These are phyloP conservation scores for Leishmania major DNA, from an alignment of 208 protist genomes.

Conservation along the genomic window DNA sequence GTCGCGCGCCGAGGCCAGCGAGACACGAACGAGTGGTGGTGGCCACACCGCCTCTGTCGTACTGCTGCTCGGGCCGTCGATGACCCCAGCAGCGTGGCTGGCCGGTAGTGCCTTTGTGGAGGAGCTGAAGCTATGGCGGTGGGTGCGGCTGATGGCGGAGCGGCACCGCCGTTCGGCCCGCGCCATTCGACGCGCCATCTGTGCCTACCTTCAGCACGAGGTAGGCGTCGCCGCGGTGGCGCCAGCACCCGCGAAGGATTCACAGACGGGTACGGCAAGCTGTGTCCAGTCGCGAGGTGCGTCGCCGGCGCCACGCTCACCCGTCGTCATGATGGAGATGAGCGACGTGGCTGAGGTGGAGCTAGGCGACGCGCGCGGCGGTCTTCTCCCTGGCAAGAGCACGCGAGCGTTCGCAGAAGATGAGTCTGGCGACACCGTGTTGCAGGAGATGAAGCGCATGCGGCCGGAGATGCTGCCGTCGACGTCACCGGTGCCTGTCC, in stretches of 20 bases:
- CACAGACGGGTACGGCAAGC: background rate
- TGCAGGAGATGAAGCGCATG: constrained; percentile 12
- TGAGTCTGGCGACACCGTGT: background rate
- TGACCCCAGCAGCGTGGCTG: constrained; percentile 67
- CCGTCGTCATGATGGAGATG: background rate
- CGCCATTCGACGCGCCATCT: constrained; percentile 14
- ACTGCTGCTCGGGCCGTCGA: constrained; percentile 27
- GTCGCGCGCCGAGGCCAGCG: constrained; percentile 2
- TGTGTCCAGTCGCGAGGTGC: background rate
- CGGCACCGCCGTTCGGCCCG: constrained; percentile 15
- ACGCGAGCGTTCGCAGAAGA: background rate
- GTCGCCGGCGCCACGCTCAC: background rate
- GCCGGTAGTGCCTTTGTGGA: constrained; percentile 83
- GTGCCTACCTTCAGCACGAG: constrained; percentile 23
- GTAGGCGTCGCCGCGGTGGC: background rate
- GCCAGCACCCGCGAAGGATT: background rate
- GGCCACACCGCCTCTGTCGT: constrained; percentile 11
- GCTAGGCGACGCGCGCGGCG: background rate
- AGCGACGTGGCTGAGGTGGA: too few relatives aligned
- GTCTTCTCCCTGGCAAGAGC: background rate
- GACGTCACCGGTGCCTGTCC: background rate
- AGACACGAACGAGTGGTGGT: background rate
- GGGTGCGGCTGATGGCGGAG: constrained; percentile 64
- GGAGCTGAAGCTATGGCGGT: constrained; percentile 88
- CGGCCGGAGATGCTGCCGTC: constrained; percentile 10